These are phyloP conservation scores for Aspergillus ochraceoroseus DNA, from an alignment of 2,329 filamentous ascomycete genomes.

Conservation along the genomic window DNA sequence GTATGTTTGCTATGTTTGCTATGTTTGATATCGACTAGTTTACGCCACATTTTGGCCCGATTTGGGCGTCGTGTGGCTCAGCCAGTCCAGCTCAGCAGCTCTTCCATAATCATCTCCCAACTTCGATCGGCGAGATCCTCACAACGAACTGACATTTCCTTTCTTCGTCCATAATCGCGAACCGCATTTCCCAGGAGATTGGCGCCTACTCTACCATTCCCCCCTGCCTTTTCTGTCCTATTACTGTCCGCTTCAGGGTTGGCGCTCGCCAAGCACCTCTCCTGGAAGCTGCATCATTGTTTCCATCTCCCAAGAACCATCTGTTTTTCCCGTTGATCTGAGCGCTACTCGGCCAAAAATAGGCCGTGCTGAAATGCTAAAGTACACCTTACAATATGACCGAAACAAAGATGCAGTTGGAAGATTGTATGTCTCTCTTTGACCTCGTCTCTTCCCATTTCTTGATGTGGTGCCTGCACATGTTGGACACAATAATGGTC, in stretches of 20 bases:
- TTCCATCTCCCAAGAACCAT: constrained; percentile 21
- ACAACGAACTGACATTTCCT: constrained; percentile 1
- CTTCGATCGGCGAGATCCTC: neutral
- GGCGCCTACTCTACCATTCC: constrained; percentile 4
- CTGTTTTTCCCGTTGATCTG: no score
- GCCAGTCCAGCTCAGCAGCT: constrained; percentile 2
- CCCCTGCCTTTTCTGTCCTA: constrained; percentile 1
- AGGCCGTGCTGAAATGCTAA: constrained; percentile 54
- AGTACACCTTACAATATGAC: constrained; percentile 61
- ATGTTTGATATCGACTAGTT: no score
- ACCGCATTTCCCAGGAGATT: constrained; percentile 4
- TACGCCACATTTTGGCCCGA: constrained; percentile 5
- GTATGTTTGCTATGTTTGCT: no score
- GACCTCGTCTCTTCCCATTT: constrained; percentile 1
- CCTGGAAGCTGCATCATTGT: constrained; percentile 26
- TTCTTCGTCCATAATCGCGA: constrained; percentile 5
- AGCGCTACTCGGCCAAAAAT: constrained; percentile 23
- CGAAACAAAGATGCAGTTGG: constrained; percentile 74
- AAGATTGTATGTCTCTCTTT: constrained; percentile 65
- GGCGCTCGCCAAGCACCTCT: constrained; percentile 26
- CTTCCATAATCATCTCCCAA: neutral
- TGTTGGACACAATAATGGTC: no score
- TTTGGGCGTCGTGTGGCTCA: constrained; percentile 1
- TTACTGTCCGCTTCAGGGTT: constrained; percentile 23
- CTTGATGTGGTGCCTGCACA: no score